A percentile compares a stretch with the other conserved stretches of the same genome.
These are phyloP conservation scores for Metschnikowia continentalis DNA, from an alignment of 805 yeast species.

Conservation along the genomic window DNA sequence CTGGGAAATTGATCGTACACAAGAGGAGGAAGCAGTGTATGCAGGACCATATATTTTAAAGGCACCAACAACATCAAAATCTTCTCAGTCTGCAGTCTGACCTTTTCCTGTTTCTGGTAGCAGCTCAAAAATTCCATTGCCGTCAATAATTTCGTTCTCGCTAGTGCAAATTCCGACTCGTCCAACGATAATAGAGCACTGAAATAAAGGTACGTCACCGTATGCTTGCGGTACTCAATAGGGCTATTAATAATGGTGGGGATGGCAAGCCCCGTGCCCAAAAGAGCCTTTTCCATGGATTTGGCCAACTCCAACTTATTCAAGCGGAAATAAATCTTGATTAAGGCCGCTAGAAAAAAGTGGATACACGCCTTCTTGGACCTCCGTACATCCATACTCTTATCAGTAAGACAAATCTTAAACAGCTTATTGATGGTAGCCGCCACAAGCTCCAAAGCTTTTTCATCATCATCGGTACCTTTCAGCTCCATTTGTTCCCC, in stretches of 20 bases:
- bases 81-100: slow-evolving; percentile 32
- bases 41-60: slow-evolving; percentile 47
- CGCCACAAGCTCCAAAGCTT: slow-evolving; percentile 49
- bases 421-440: slow-evolving; percentile 67
- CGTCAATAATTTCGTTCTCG: slow-evolving; percentile 46
- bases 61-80: slow-evolving; percentile 65
- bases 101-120: slow-evolving; percentile 17
- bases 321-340: slow-evolving; percentile 64
- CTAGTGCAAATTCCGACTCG: slow-evolving; percentile 53
- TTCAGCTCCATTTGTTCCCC: slow-evolving; percentile 12
- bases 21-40: slow-evolving; percentile 41
- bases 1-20: slow-evolving; percentile 41
- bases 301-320: slow-evolving; percentile 69
- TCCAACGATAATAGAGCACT: slow-evolving; percentile 64
- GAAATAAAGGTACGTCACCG: slow-evolving; percentile 63
- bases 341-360: slow-evolving; percentile 64
- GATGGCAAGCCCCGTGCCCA: slow-evolving; percentile 47
- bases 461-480: slow-evolving; percentile 7
- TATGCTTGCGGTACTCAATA: slow-evolving; percentile 31
- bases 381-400: slow-evolving; percentile 45
- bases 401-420: slow-evolving; percentile 74
- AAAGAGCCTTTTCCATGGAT: slow-evolving; percentile 66
- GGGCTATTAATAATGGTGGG: slow-evolving; percentile 38
- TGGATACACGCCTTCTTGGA: slow-evolving; percentile 65
- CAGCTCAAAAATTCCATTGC: slow-evolving; percentile 42